Conservation (phyloP, 176 grass and related monocot genomes). For the Lolium perenne region DNA sequence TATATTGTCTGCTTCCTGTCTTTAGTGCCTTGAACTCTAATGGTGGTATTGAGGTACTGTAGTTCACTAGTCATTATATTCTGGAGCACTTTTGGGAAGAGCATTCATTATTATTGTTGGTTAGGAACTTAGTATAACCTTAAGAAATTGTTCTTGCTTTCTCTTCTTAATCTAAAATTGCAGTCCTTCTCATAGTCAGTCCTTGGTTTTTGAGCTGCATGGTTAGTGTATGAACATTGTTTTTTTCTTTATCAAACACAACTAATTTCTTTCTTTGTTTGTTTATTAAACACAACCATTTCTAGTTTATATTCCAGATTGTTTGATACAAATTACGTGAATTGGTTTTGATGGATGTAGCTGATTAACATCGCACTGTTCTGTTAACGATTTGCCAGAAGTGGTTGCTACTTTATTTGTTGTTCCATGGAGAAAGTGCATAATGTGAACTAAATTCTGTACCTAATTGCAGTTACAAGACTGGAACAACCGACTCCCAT, state of each 20-base stretch:
- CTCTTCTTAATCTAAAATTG: neutral
- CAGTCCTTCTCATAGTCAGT: neutral
- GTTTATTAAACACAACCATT: neutral
- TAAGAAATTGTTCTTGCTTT: conserved; percentile 21
- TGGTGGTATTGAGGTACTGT: conserved; percentile 5
- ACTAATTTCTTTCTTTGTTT: conserved; percentile 6
- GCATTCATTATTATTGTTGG: conserved; percentile 1
- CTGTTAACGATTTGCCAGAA: conserved; percentile 24
- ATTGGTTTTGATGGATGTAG: neutral
- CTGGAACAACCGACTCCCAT: conserved; percentile 89
- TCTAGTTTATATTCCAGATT: conserved; percentile 27
- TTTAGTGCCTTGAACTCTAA: neutral
- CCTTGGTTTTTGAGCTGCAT: conserved; percentile 18
- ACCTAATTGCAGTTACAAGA: conserved; percentile 84
- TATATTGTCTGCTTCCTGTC: neutral
- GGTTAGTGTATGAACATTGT: neutral
- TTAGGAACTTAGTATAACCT: conserved; percentile 14
- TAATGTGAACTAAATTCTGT: conserved; percentile 40
- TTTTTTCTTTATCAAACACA: conserved; percentile 7
- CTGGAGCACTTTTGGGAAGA: neutral
- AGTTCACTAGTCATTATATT: conserved; percentile 24
- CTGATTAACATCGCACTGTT: conserved; percentile 6
- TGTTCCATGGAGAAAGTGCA: conserved; percentile 30
- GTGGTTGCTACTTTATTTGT: conserved; percentile 8
- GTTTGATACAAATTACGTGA: conserved; percentile 3